Percentiles rank a stretch among this genome's conserved stretches.
phyloP scores from a whole-genome alignment of 169 alveolate genomes.

The Plasmodium yoelii region DNA sequence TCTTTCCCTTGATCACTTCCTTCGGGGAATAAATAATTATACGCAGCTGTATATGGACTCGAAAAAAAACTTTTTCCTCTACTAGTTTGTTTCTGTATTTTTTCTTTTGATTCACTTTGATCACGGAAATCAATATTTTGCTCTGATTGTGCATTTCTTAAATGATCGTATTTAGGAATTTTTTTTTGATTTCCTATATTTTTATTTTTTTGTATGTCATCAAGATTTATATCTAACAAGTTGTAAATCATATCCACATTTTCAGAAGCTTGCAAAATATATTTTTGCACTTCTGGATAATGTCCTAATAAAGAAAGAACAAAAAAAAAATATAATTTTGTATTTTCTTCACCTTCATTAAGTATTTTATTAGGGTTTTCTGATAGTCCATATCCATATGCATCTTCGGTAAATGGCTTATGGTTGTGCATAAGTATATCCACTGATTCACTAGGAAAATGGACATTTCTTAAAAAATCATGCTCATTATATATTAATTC shows the following conservation, averaged over 20 bases:
- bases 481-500: conserved; percentile 58
- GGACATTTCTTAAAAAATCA: conserved; percentile 46
- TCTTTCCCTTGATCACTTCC: conserved; percentile 6
- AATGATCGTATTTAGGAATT: background rate
- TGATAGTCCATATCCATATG: conserved; percentile 48
- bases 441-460: conserved; percentile 35
- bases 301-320: conserved; percentile 37
- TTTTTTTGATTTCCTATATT: background rate
- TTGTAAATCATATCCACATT: conserved; percentile 30
- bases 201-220: conserved; percentile 14
- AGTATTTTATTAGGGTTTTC: conserved; percentile 9
- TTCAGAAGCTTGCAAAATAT: conserved; percentile 11
- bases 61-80: background rate
- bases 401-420: conserved; percentile 55
- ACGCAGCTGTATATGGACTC: conserved; percentile 11
- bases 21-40: conserved; percentile 43
- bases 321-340: conserved; percentile 45
- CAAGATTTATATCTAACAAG: conserved; percentile 29
- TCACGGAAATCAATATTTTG: background rate
- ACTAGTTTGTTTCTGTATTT: conserved; percentile 1
- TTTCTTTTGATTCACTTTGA: background rate
- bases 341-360: conserved; percentile 73
- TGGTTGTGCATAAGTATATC: conserved; percentile 38
- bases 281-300: conserved; percentile 63
- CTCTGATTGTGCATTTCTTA: background rate